Evolutionary conservation across 164 flowering plant genomes (phyloP).

Genomic region (Tetrastigma voinierianum): DNA sequence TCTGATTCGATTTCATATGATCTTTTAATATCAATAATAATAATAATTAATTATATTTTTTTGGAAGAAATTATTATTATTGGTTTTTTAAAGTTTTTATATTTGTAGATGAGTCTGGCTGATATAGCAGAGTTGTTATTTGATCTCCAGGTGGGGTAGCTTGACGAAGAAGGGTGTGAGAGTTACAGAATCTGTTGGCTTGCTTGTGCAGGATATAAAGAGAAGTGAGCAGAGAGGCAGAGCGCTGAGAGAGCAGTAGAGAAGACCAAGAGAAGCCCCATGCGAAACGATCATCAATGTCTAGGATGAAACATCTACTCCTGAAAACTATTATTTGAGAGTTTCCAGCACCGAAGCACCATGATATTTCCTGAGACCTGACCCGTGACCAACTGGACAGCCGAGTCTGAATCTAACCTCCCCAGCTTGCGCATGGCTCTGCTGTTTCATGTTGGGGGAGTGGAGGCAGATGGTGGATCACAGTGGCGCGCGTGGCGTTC

Average conservation of each 20-base stretch:
- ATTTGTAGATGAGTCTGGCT: slow-evolving; percentile 15
- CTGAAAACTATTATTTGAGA: slow-evolving; percentile 84
- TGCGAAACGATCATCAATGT: slow-evolving; percentile 44
- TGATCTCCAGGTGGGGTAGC: slow-evolving; percentile 28
- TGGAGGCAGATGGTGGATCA: slow-evolving; percentile 20
- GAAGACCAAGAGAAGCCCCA: not conserved
- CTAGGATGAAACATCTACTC: slow-evolving; percentile 79
- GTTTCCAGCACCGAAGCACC: slow-evolving; percentile 34
- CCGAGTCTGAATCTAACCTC: not conserved
- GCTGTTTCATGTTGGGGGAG: slow-evolving; percentile 24
- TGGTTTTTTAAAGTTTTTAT: not conserved
- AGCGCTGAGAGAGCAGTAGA: slow-evolving; percentile 1
- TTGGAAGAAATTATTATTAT: not conserved
- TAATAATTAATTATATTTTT: no score
- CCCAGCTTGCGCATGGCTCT: slow-evolving; percentile 23
- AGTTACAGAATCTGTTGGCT: slow-evolving; percentile 32
- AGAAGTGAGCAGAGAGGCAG: slow-evolving; percentile 31
- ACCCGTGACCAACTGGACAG: slow-evolving; percentile 19
- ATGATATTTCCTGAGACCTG: slow-evolving; percentile 31
- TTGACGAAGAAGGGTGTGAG: slow-evolving; percentile 43
- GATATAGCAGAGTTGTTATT: slow-evolving; percentile 41
- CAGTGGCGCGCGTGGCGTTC: slow-evolving; percentile 10
- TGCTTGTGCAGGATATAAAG: no score
- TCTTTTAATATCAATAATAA: no score
- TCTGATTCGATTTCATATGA: no score